Base-by-base conservation (phyloP, 2,329 filamentous ascomycete species). In the Arachnopeziza araneosa region DNA sequence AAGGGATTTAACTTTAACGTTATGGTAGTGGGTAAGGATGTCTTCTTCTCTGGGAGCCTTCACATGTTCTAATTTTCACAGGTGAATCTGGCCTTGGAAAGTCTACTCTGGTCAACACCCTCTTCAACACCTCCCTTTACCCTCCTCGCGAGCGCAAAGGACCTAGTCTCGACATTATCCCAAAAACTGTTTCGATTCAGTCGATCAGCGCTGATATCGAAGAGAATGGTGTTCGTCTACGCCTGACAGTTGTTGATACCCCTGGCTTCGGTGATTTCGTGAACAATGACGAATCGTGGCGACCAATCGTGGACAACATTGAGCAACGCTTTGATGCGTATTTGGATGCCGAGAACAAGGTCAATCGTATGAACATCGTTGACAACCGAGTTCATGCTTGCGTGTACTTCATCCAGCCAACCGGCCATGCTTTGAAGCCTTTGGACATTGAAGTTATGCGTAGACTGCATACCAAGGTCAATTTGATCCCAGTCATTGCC, bases 1-100 rank as follows among this genome's bases (percentile, higher is more conserved):
- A 99, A 99, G 80, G 95, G 95, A 64, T 99, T 99, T 86, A 99
- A 98, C 85, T 99, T 99, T 84, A 99, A 99, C 76, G 95, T 99
- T 70, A 99, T 99, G 95, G 95, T 99, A 78, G 95, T 99, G 79
- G 95, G 95, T 98, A 83, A 74, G 93, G 88, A 23, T 49, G 54
- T 26, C 44, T 22, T 22, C 23, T 26, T 24, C 23, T 9, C 14
- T 17, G 24, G 19, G 22, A 1, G 22, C 26, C 17, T 50, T 21
- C 4, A 24, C 7, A 24, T n/a, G n/a, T 12, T 12, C 66, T 71
- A 55, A 70, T 58, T 44, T 62, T 30, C 26, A 49, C 68, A 98
- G 95, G 95, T 85, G 95, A 99, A 87, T 99, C 95, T 75, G 95
- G 95, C 68, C 86, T 99, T 69, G 95, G 95, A 83, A 99, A 99